A percentile compares a stretch with the other conserved stretches of the same genome.
Evolutionary conservation across 768 basidiomycete genomes (phyloP).

Genomic region (Lentinus brumalis): DNA sequence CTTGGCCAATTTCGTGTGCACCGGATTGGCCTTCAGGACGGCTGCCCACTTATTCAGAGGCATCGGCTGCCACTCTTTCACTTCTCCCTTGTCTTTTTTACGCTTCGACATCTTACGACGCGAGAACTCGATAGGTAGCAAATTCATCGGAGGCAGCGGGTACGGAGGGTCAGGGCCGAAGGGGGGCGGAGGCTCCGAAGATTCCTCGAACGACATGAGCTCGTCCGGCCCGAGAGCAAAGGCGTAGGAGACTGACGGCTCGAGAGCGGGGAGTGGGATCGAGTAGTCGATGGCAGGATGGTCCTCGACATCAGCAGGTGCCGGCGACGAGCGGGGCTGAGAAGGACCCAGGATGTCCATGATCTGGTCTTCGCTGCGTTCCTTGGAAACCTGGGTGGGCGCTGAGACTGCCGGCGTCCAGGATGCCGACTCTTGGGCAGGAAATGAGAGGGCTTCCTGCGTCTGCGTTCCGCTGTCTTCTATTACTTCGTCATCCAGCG

Average conservation of each 20-base stretch:
- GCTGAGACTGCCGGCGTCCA: not conserved
- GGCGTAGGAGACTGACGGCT: not conserved
- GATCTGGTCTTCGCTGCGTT: conserved; percentile 15
- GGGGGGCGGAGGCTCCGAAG: not conserved
- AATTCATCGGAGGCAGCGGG: conserved; percentile 55
- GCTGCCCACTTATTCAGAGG: conserved; percentile 58
- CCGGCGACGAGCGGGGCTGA: not conserved
- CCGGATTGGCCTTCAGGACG: conserved; percentile 73
- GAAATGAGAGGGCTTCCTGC: not conserved
- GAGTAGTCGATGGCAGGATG: conserved; percentile 5
- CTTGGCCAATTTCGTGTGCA: conserved; percentile 67
- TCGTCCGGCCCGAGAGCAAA: conserved; percentile 4
- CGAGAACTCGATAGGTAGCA: conserved; percentile 56
- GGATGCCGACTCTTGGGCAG: not conserved
- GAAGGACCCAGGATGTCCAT: conserved; percentile 13
- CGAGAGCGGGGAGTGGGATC: conserved; percentile 12
- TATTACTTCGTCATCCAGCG: conserved; percentile 13
- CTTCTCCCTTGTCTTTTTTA: conserved; percentile 53
- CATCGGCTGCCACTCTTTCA: conserved; percentile 65
- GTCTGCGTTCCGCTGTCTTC: conserved; percentile 7
- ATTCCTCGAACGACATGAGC: not conserved
- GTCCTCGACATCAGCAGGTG: not conserved
- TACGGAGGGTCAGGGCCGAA: conserved; percentile 46
- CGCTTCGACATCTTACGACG: conserved; percentile 52
- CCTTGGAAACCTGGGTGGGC: conserved; percentile 1